phyloP scores from a whole-genome alignment of 352 stramenopile species.

The Globisporangium ultimum region DNA sequence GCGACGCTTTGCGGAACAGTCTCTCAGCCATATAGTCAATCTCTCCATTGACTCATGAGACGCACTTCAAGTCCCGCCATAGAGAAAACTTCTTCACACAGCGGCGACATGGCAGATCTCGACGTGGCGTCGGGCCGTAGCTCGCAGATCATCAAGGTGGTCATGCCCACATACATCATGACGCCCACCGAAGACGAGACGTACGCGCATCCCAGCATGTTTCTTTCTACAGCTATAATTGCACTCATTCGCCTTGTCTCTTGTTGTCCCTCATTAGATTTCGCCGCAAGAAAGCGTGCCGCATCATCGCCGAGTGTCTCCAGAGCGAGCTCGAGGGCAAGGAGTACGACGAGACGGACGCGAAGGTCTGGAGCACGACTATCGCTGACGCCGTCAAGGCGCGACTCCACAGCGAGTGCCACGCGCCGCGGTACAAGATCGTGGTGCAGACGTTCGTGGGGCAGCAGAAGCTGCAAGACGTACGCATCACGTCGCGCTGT shows the following conservation, averaged over 20 bases:
- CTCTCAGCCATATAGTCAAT: too few relatives aligned
- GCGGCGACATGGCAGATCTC: slow-evolving; percentile 43
- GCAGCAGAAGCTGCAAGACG: slow-evolving; percentile 91
- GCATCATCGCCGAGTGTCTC: slow-evolving; percentile 70
- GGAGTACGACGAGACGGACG: slow-evolving; percentile 72
- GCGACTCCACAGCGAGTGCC: slow-evolving; percentile 58
- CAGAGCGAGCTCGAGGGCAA: slow-evolving; percentile 66
- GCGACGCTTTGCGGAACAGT: not conserved
- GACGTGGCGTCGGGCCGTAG: slow-evolving; percentile 33
- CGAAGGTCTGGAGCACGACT: slow-evolving; percentile 56
- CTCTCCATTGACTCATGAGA: too few relatives aligned
- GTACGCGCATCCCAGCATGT: slow-evolving; percentile 19
- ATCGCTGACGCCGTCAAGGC: slow-evolving; percentile 67
- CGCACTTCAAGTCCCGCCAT: too few relatives aligned
- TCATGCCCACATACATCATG: slow-evolving; percentile 86
- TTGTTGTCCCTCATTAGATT: slow-evolving; percentile 31
- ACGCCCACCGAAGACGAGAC: slow-evolving; percentile 71
- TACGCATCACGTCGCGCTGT: slow-evolving; percentile 91
- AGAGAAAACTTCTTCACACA: too few relatives aligned
- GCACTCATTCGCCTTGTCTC: not conserved
- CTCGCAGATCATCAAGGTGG: slow-evolving; percentile 75
- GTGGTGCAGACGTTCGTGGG: slow-evolving; percentile 94
- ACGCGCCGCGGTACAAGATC: slow-evolving; percentile 91
- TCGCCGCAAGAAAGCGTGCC: slow-evolving; percentile 67
- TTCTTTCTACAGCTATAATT: not conserved